Evolutionary conservation across 768 basidiomycete species (phyloP).

Genomic region (Mycena vulgaris): DNA sequence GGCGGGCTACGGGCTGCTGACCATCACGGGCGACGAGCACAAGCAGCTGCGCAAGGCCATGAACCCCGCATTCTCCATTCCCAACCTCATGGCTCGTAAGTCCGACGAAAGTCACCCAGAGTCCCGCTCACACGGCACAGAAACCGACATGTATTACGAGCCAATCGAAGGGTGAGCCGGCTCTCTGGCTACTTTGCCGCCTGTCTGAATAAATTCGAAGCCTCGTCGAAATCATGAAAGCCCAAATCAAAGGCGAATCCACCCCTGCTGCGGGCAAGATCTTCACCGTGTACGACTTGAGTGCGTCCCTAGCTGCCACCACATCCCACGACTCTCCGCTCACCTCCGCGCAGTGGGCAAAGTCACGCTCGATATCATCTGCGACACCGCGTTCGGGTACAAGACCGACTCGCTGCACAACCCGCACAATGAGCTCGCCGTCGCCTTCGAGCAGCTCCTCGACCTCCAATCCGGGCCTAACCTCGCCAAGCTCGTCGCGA

Average conservation of each 20-base stretch:
- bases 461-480: constrained; percentile 57
- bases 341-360: constrained; percentile 58
- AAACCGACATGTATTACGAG: constrained; percentile 64
- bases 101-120: background rate
- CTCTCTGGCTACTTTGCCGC: no score
- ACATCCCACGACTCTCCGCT: background rate
- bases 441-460: constrained; percentile 62
- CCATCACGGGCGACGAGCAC: constrained; percentile 65
- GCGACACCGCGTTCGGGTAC: constrained; percentile 66
- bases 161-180: constrained; percentile 57
- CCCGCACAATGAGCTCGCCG: constrained; percentile 62
- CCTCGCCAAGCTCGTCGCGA: constrained; percentile 52
- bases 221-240: constrained; percentile 56
- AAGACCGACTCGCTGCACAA: constrained; percentile 60
- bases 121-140: constrained; percentile 38
- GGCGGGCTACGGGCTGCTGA: constrained; percentile 63
- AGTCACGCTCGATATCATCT: constrained; percentile 68
- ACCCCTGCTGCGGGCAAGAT: constrained; percentile 45
- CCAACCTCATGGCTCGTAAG: constrained; percentile 58
- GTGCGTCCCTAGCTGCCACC: constrained; percentile 51
- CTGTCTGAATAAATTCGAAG: constrained; percentile 36
- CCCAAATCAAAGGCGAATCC: constrained; percentile 46
- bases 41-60: constrained; percentile 66
- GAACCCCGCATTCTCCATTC: constrained; percentile 67
- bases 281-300: constrained; percentile 61